phyloP scores from a whole-genome alignment of 495 filamentous ascomycete genomes.

The Filosporella fistucella region DNA sequence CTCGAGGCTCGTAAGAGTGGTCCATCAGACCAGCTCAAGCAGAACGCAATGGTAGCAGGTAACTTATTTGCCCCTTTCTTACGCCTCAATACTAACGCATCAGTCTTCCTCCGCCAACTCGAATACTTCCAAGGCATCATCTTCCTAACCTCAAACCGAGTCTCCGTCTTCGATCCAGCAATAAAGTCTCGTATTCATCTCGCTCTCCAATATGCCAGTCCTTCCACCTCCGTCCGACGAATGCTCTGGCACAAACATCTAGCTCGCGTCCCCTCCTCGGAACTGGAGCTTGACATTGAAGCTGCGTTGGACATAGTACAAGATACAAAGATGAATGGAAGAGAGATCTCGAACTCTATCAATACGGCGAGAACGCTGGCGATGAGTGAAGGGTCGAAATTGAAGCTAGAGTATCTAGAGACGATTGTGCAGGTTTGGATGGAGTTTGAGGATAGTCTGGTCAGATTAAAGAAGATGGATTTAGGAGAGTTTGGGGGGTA shows the following conservation, averaged over 20 bases:
- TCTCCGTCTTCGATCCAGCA: constrained; percentile 58
- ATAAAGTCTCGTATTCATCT: constrained; percentile 55
- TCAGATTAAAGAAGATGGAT: background rate
- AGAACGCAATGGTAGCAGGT: constrained; percentile 14
- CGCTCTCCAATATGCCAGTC: constrained; percentile 71
- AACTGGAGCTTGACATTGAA: constrained; percentile 55
- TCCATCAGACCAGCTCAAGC: background rate
- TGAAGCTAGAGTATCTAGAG: constrained; percentile 7
- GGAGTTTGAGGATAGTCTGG: constrained; percentile 5
- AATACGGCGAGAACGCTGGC: constrained; percentile 6
- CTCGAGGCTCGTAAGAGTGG: constrained; percentile 33
- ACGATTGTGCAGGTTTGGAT: constrained; percentile 9
- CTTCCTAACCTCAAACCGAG: constrained; percentile 76
- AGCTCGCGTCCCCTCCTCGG: constrained; percentile 30
- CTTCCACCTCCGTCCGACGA: constrained; percentile 64
- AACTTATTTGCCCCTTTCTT: constrained; percentile 51
- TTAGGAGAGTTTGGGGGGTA: too few species aligned
- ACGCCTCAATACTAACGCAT: constrained; percentile 66
- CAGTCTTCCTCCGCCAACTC: constrained; percentile 62
- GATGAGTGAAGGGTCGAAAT: constrained; percentile 4
- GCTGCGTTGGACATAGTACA: constrained; percentile 61
- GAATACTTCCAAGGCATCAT: constrained; percentile 66
- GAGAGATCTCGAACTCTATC: constrained; percentile 51
- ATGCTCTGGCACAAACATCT: constrained; percentile 79
- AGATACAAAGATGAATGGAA: constrained; percentile 70